Base-by-base conservation (phyloP, 805 yeast genomes). In the Suhomyces prunicola region DNA sequence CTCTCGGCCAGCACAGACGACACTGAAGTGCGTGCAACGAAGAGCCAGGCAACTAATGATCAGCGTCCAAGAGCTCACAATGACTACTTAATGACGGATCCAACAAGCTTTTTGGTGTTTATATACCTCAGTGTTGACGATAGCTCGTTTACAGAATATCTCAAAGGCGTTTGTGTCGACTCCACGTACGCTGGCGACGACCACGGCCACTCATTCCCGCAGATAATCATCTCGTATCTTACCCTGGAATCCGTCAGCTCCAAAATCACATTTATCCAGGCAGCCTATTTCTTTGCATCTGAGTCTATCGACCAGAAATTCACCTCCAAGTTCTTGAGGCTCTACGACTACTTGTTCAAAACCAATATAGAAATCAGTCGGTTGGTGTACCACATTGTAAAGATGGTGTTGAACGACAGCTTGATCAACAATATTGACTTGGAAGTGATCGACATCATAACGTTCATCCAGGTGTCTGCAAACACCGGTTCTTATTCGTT, bases 381-480 rank as follows among this genome's bases (percentile, higher is more conserved):
- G 31, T 55, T 60, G 48, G 60, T 73, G 10, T 70, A 64, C 50
- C 76, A 74, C 53, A 62, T 73, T 10, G 51, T 74, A 15, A 66
- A 61, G 47, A 53, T 54, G 2, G 63, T 66, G 6, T 58, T 74
- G 33, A 65, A 70, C 45, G 54, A 58, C 5, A 63, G 60, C 12
- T 58, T 74, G 46, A 59, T 69, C 12, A 66, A 60, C 17, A 63
- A 70, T 9, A 63, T 59, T 7, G 62, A 72, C 13, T 56, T 62
- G 29, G 72, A 67, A 5, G 50, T 57, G 6, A 68, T 71, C 19
- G 61, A 62, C 31, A 63, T 60, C 9, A 65, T 71, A 10, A 61
- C 75, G 4, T 64, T 62, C 5, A 63, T 74, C 12, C 59, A 68
- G 48, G 54, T 55, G 12, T 55, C 53, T 7, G 62, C 66, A 17